phyloP scores from a whole-genome alignment of 305 asterid species.

The Fraxinus velutina region DNA sequence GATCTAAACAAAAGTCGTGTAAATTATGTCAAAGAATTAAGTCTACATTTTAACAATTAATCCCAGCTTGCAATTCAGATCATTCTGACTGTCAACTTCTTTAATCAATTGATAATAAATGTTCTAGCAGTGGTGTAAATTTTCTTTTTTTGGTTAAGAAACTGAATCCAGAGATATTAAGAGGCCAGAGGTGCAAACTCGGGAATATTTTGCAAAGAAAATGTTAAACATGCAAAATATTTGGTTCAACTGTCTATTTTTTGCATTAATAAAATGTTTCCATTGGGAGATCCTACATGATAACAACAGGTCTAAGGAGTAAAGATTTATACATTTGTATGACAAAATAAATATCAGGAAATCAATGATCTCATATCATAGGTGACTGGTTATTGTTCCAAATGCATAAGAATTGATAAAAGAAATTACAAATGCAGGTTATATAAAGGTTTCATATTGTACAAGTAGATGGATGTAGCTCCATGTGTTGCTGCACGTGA shows the following conservation, averaged over 20 bases:
- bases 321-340: background rate
- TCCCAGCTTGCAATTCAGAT: background rate
- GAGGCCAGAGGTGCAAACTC: background rate
- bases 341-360: background rate
- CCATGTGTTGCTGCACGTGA: background rate
- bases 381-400: background rate
- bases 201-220: background rate
- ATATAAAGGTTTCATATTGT: background rate
- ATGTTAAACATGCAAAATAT: background rate
- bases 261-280: background rate
- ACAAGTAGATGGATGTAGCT: background rate
- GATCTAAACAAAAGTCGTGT: background rate
- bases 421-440: background rate
- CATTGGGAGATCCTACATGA: background rate
- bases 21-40: background rate
- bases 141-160: no score
- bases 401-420: background rate
- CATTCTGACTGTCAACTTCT: background rate
- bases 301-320: background rate
- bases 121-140: background rate
- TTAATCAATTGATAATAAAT: background rate
- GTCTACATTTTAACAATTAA: background rate
- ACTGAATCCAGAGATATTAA: background rate
- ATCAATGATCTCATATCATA: background rate
- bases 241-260: background rate